Evolutionary conservation across 1,284 basidiomycete species (phyloP).

Genomic region (Hymenochaete sp.): DNA sequence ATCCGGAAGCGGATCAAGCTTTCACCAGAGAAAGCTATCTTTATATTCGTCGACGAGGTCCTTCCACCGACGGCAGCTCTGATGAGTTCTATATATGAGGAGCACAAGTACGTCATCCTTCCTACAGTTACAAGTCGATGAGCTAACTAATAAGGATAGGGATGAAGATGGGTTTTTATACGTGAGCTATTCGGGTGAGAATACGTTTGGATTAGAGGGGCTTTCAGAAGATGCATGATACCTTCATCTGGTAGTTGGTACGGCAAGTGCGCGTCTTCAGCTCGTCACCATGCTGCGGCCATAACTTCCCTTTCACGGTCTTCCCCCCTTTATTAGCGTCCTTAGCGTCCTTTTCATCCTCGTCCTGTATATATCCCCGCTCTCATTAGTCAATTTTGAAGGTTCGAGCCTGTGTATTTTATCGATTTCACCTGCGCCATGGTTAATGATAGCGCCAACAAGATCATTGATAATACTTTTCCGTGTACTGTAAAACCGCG

Average conservation of each 20-base stretch:
- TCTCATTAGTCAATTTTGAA: slow-evolving; percentile 6
- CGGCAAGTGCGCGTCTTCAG: slow-evolving; percentile 5
- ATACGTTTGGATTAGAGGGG: slow-evolving; percentile 65
- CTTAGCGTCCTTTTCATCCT: background rate
- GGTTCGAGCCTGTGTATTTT: slow-evolving; percentile 16
- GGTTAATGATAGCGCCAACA: too few species aligned
- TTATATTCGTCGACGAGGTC: slow-evolving; percentile 98
- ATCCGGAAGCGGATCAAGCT: slow-evolving; percentile 99
- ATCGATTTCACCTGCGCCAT: too few species aligned
- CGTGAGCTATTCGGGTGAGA: slow-evolving; percentile 95
- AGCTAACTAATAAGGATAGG: slow-evolving; percentile 35
- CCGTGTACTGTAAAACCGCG: too few species aligned
- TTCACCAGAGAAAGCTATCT: slow-evolving; percentile 98
- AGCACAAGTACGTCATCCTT: slow-evolving; percentile 78
- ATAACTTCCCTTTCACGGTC: background rate
- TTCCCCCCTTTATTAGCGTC: background rate
- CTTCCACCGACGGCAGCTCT: slow-evolving; percentile 95
- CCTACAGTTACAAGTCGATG: slow-evolving; percentile 1
- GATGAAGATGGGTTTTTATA: slow-evolving; percentile 96
- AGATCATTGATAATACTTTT: too few species aligned
- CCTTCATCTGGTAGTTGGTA: too few species aligned
- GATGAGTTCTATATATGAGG: slow-evolving; percentile 99
- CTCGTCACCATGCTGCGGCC: background rate
- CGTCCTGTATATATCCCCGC: slow-evolving; percentile 12
- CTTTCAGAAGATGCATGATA: slow-evolving; percentile 13